Evolutionary conservation across 2,329 filamentous ascomycete species (phyloP).

Genomic region (Neonectria coccinea): DNA sequence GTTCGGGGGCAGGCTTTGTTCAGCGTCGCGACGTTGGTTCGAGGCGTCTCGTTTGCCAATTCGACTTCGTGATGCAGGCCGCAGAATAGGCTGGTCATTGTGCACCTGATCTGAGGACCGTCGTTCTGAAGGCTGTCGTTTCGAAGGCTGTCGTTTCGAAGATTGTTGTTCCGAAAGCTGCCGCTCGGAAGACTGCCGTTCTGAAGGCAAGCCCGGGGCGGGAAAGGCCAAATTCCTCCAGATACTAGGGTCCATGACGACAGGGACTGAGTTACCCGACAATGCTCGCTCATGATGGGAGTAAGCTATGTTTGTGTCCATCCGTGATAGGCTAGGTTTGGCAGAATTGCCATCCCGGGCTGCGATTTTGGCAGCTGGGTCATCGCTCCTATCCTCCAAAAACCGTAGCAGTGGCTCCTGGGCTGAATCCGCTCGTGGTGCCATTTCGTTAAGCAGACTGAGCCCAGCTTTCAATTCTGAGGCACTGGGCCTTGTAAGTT

Average conservation of each 20-base stretch:
- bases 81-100: conserved; percentile 16
- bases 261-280: conserved; percentile 23
- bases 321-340: not conserved
- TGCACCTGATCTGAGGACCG: not conserved
- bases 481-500: not conserved
- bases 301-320: not conserved
- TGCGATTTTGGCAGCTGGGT: not conserved
- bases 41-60: conserved; percentile 6
- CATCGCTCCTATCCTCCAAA: not conserved
- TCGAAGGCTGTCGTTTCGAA: not conserved
- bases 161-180: not conserved
- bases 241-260: conserved; percentile 20
- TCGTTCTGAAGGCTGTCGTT: not conserved
- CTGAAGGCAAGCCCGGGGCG: not conserved
- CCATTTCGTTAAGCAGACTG: conserved; percentile 12
- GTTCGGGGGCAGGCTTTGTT: not conserved
- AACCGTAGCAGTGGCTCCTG: not conserved
- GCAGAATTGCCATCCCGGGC: conserved; percentile 6
- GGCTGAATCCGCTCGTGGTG: conserved; percentile 8
- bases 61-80: conserved; percentile 20
- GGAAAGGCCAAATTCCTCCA: conserved; percentile 18
- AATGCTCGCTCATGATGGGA: conserved; percentile 12
- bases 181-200: not conserved
- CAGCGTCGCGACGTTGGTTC: not conserved
- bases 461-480: conserved; percentile 9